phyloP scores from a whole-genome alignment of 345 rosid genomes.

The Rubroshorea leprosula region DNA sequence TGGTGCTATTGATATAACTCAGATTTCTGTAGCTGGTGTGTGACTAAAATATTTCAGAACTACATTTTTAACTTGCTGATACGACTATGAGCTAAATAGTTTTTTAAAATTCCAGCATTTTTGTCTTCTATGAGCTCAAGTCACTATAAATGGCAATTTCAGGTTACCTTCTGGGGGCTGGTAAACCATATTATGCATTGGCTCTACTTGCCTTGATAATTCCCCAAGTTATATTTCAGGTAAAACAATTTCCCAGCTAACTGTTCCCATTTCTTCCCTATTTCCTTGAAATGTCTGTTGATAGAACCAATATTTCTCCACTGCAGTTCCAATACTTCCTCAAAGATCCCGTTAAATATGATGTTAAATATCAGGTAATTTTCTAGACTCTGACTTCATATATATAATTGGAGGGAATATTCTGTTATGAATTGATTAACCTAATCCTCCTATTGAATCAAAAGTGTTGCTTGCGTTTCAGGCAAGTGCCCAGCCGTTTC shows the following conservation, averaged over 20 bases:
- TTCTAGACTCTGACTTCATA: not conserved
- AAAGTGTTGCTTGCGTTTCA: conserved; percentile 22
- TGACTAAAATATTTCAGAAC: not conserved
- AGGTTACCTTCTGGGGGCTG: conserved; percentile 94
- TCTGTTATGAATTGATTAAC: no score
- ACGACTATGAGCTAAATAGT: not conserved
- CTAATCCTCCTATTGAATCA: not conserved
- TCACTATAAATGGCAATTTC: conserved; percentile 13
- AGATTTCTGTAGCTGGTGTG: conserved; percentile 88
- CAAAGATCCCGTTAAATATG: conserved; percentile 91
- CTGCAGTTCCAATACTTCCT: conserved; percentile 88
- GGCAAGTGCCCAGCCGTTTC: conserved; percentile 98
- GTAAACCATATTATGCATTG: conserved; percentile 85
- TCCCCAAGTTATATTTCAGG: conserved; percentile 94
- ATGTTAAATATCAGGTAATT: conserved; percentile 88
- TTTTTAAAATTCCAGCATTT: no score
- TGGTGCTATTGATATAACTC: conserved; percentile 92
- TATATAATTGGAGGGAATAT: no score
- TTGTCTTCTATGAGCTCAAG: not conserved
- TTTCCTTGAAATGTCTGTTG: not conserved
- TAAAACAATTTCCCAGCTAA: conserved; percentile 15
- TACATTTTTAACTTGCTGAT: not conserved
- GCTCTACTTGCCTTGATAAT: conserved; percentile 66
- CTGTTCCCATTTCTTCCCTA: not conserved
- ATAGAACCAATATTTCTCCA: not conserved